Conservation (phyloP, 2,329 filamentous ascomycete genomes). For the Microthyrium microscopicum region DNA sequence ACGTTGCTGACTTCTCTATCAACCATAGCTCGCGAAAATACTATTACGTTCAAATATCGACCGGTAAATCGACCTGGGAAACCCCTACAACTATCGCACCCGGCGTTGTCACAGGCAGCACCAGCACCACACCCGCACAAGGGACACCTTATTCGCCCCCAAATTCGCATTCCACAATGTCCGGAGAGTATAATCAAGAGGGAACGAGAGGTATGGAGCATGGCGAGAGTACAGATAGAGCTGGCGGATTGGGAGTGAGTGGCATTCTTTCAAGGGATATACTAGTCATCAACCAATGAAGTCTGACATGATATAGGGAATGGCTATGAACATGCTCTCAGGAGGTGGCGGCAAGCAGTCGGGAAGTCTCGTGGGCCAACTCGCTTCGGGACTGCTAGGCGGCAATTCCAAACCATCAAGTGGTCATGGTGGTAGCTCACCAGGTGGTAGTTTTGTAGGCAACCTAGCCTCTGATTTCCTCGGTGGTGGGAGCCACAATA, state of each 20-base stretch:
- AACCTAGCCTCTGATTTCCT: slow-evolving; percentile 11
- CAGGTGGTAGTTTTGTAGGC: slow-evolving; percentile 11
- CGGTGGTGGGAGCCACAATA: slow-evolving; percentile 10
- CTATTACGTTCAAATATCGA: slow-evolving; percentile 26
- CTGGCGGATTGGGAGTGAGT: slow-evolving; percentile 14
- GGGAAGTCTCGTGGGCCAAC: slow-evolving; percentile 11
- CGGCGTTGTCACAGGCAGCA: slow-evolving; percentile 17
- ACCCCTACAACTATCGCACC: slow-evolving; percentile 21
- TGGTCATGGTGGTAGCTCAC: slow-evolving; percentile 13
- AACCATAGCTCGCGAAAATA: slow-evolving; percentile 22
- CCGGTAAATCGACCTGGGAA: slow-evolving; percentile 25
- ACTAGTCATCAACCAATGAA: too few relatives aligned
- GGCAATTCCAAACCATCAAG: too few relatives aligned
- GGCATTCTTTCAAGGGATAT: neutral
- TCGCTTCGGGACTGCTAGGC: too few relatives aligned
- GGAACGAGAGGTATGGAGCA: slow-evolving; percentile 7
- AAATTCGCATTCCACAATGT: neutral
- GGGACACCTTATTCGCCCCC: slow-evolving; percentile 15
- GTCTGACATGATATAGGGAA: slow-evolving; percentile 9
- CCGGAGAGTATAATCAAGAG: neutral
- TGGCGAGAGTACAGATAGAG: slow-evolving; percentile 7
- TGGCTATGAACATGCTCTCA: slow-evolving; percentile 14
- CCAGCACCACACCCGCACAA: slow-evolving; percentile 20
- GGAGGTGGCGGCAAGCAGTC: slow-evolving; percentile 14
- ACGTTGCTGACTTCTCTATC: slow-evolving; percentile 9